Percentiles rank a stretch among this genome's conserved stretches.
Conservation (phyloP, 345 rosid genomes). For the Populus nigra region DNA sequence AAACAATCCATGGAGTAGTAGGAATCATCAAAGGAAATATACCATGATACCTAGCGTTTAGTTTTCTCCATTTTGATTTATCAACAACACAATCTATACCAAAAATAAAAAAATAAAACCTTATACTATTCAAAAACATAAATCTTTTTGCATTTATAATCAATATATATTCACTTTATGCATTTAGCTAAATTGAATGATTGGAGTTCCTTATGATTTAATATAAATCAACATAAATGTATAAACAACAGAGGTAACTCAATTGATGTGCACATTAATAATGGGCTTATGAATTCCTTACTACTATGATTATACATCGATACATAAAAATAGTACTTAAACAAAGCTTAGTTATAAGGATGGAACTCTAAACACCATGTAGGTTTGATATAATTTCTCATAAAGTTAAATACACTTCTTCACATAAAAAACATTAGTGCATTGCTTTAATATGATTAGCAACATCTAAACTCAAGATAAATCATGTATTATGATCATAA, state of each 20-base stretch:
- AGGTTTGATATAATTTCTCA: background rate
- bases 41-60: slow-evolving; percentile 47
- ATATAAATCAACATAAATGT: background rate
- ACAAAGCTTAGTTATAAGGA: background rate
- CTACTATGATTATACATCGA: background rate
- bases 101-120: background rate
- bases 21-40: slow-evolving; percentile 50
- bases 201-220: background rate
- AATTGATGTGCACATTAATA: background rate
- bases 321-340: background rate
- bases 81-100: slow-evolving; percentile 33
- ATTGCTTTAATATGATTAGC: background rate
- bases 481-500: background rate
- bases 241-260: background rate
- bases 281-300: background rate
- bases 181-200: background rate
- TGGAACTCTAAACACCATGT: background rate
- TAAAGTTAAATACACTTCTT: background rate
- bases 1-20: slow-evolving; percentile 41
- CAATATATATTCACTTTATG: background rate
- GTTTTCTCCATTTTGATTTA: slow-evolving; percentile 58
- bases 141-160: background rate
- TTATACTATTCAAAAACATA: background rate
- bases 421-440: background rate
- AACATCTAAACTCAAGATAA: background rate